Evolutionary conservation across 2,329 filamentous ascomycete species (phyloP), one percentile per base, ranked within the genome.

Genomic region (Calonectria honghensis): DNA sequence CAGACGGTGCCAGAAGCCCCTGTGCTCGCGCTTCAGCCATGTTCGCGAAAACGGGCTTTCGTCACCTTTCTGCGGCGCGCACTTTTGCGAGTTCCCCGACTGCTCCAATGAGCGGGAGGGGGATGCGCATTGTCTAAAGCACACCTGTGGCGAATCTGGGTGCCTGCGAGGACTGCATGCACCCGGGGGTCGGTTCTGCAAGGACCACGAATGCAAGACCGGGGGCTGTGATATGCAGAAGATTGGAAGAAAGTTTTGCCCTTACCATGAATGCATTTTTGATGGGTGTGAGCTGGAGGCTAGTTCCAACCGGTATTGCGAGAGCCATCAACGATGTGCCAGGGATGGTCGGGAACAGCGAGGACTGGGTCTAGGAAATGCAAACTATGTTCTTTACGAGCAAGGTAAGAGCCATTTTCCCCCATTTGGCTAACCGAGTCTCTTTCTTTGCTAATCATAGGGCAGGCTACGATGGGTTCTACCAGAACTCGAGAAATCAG

Each of bases 71-170:
- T 84, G 83, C 72, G 77, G 80, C 50, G 75, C 75, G 5, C 83
- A 84, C 72, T 82, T 77, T 75, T 84, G 83, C 51, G 77, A 81
- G 57, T 76, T 73, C 27, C 61, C 69, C 20, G 80, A 81, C 50
- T 84, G 83, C 73, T 73, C 77, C n/a, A 73, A 73, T 24, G 79
- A 77, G 31, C 72, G 82, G 20, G 77, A 76, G 7, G 73, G 51
- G 3, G 79, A 72, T 3, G 68, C 68, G 1, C 73, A 78, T 68
- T 84, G 82, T 67, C 73, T 70, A n/a, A 73, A 76, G 11, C 83
- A 84, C 66, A 81, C 80, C 41, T 84, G 83, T 59, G 61, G 52
- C 18, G 80, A 81, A 50, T 61, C 68, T 14, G 78, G 78, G 20
- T 84, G 82, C 51, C n/a, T 66, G 14, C 76, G 77, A 63, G 77